phyloP scores from a whole-genome alignment of 2,329 filamentous ascomycete species.

The Aspergillus awamori region DNA sequence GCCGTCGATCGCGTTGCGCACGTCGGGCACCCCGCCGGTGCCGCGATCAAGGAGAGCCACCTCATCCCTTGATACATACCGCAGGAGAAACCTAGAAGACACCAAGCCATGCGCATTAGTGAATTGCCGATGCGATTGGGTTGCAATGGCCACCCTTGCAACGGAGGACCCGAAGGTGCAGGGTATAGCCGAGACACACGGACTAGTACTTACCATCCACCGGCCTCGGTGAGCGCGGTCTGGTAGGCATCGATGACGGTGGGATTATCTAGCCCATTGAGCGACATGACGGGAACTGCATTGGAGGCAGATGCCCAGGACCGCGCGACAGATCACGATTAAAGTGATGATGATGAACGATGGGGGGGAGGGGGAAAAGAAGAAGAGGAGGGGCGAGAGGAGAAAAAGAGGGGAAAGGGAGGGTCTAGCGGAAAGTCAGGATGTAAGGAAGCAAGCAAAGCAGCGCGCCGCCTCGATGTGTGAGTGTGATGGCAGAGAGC shows the following conservation, averaged over 20 bases:
- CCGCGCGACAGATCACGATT: conserved; percentile 5
- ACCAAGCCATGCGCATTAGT: conserved; percentile 13
- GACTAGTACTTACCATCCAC: conserved; percentile 77
- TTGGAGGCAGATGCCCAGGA: conserved; percentile 26
- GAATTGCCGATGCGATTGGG: neutral
- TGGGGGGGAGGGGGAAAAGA: conserved; percentile 11
- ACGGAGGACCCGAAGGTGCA: conserved; percentile 14
- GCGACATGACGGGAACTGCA: conserved; percentile 69
- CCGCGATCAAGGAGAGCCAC: conserved; percentile 77
- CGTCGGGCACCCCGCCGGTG: conserved; percentile 79
- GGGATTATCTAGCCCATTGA: conserved; percentile 87
- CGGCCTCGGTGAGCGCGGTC: conserved; percentile 75
- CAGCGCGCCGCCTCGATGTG: neutral
- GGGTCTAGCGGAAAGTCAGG: neutral
- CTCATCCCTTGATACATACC: conserved; percentile 87
- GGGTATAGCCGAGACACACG: conserved; percentile 4
- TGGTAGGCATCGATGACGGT: conserved; percentile 84
- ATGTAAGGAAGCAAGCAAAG: neutral
- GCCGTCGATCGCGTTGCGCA: conserved; percentile 73
- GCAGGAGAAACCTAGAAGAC: conserved; percentile 79
- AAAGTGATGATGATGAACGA: conserved; percentile 8
- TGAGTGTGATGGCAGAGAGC: neutral
- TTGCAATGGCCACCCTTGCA: conserved; percentile 12
- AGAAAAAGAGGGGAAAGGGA: neutral
- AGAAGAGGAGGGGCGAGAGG: neutral